phyloP scores from a whole-genome alignment of 176 grass and related monocot species.

The Zoysia japonica region DNA sequence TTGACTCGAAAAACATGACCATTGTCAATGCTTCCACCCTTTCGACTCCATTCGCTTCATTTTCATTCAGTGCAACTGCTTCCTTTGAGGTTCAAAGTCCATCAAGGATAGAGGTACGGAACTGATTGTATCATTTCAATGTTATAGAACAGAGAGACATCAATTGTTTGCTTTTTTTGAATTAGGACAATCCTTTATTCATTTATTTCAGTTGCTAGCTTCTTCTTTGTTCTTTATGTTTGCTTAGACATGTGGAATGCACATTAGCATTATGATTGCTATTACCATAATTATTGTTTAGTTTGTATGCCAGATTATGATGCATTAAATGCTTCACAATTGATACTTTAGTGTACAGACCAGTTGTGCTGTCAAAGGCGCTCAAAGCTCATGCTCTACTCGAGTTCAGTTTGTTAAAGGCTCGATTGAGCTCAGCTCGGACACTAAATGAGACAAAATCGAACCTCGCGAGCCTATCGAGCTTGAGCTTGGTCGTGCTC shows the following conservation, averaged over 20 bases:
- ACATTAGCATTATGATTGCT: not conserved
- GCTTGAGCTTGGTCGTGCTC: no score
- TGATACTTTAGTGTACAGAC: not conserved
- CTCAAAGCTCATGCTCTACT: no score
- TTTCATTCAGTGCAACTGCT: conserved; percentile 87
- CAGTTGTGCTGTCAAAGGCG: not conserved
- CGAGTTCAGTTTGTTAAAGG: no score
- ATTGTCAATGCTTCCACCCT: conserved; percentile 82
- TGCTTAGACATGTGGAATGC: not conserved
- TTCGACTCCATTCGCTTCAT: conserved; percentile 66
- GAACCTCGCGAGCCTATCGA: no score
- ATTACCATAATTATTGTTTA: not conserved
- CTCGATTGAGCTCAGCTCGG: no score
- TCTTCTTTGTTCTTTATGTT: not conserved
- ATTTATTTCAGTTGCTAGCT: not conserved
- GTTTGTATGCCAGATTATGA: not conserved
- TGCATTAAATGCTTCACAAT: not conserved
- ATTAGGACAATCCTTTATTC: not conserved
- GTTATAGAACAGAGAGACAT: not conserved
- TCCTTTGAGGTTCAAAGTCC: conserved; percentile 80
- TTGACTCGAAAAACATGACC: conserved; percentile 56
- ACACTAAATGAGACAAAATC: no score
- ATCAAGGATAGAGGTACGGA: conserved; percentile 80
- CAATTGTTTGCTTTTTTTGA: not conserved
- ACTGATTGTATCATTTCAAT: not conserved